phyloP scores from a whole-genome alignment of 2,329 filamentous ascomycete species.

The Aplosporella prunicola region DNA sequence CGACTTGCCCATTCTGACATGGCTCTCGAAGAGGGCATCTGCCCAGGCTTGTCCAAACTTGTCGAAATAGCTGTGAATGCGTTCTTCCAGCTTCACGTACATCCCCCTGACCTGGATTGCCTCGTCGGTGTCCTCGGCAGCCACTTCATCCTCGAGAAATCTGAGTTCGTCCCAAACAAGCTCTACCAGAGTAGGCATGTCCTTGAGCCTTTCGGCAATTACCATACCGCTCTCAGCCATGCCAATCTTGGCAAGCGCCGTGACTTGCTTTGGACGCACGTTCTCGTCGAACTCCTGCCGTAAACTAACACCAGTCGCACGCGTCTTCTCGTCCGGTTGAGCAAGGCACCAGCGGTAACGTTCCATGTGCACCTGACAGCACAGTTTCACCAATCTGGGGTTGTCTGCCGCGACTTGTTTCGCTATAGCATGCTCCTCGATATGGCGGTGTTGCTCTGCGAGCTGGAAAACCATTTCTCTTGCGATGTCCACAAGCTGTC shows the following conservation, averaged over 20 bases:
- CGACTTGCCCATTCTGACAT: constrained; percentile 49
- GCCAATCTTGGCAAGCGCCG: constrained; percentile 38
- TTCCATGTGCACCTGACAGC: constrained; percentile 51
- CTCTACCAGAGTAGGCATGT: constrained; percentile 54
- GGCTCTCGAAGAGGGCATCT: constrained; percentile 68
- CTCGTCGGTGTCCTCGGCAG: constrained; percentile 19
- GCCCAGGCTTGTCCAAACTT: constrained; percentile 58
- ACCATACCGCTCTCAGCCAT: constrained; percentile 49
- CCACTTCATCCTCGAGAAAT: constrained; percentile 28
- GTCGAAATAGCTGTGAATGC: constrained; percentile 47
- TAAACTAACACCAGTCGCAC: constrained; percentile 41
- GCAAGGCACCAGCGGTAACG: constrained; percentile 49
- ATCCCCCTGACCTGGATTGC: constrained; percentile 18
- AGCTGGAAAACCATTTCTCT: constrained; percentile 31
- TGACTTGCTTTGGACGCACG: constrained; percentile 33
- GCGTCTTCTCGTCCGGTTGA: constrained; percentile 40
- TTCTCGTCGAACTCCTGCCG: constrained; percentile 31
- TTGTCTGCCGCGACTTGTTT: constrained; percentile 38
- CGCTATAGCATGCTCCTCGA: constrained; percentile 19
- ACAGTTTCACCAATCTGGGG: constrained; percentile 45
- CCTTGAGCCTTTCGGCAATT: constrained; percentile 52
- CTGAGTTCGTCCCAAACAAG: constrained; percentile 37
- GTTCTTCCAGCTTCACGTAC: constrained; percentile 33
- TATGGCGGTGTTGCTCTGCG: constrained; percentile 27
- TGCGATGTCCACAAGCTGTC: constrained; percentile 31